Evolutionary conservation across 495 filamentous ascomycete genomes (phyloP), one percentile per base, ranked within the genome.

Genomic region (Barbatosphaeria neglecta): DNA sequence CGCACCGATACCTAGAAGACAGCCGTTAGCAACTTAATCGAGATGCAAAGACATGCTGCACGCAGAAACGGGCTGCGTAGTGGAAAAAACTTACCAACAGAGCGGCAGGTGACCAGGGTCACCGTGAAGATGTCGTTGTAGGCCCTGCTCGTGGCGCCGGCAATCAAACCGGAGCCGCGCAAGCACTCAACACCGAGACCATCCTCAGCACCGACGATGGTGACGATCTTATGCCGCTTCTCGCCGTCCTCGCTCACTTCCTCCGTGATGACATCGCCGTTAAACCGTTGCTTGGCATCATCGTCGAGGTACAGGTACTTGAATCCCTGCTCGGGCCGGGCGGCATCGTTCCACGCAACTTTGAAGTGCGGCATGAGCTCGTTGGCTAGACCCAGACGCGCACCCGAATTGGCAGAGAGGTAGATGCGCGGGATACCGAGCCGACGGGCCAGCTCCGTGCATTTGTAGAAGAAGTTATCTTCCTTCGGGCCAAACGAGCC

Each of bases 61-160:
- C 15, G 4, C 10, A 37, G 20, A 10, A 33, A 35, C 18, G 19
- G 39, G 6, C 4, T 15, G 39, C 9, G 8, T 3, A n/a, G 33
- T 7, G 33, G 28, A 41, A 10, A 6, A 39, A 49, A 69, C 72
- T 69, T 64, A 82, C 83, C 83, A 62, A 96, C 89, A 45, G 93
- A 97, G 58, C 92, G 81, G 71, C 92, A 98, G 43, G 92, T 98
- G 40, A 98, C 93, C 52, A 98, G 75, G 25, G 92, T 98, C 64
- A 96, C 87, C 24, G 92, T 98, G 73, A 98, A 98, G 67, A 98
- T 96, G 62, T 98, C 92, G 59, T 96, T 87, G 69, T 98, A 98
- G 22, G 92, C 92, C 58, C 86, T 81, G 59, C 90, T 95, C 2
- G 92, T 98, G 50, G 90, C 90, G 72, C 92, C 92, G 50, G 92